These are phyloP conservation scores for Umbelopsis vinacea DNA, from an alignment of 192 early-diverging fungal species.

Conservation along the genomic window DNA sequence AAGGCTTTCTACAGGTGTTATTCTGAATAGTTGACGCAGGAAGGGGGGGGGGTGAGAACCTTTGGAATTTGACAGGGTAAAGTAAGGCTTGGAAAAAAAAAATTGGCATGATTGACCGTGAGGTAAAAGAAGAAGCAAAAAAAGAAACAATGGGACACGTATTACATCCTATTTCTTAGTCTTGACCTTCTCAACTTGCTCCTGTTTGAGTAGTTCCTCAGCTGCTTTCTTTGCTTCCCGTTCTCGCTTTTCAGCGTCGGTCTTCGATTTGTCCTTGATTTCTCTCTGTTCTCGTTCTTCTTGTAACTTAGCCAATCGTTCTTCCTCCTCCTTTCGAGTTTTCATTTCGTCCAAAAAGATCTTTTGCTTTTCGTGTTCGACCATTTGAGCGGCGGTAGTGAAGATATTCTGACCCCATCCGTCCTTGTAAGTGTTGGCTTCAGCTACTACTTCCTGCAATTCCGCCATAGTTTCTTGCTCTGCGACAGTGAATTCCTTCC, in stretches of 20 bases:
- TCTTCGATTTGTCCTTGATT: conserved; percentile 48
- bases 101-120: background rate
- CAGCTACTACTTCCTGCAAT: conserved; percentile 76
- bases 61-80: background rate
- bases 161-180: background rate
- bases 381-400: conserved; percentile 77
- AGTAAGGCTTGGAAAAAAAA: background rate
- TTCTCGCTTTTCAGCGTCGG: conserved; percentile 42
- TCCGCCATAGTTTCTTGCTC: conserved; percentile 83
- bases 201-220: conserved; percentile 20
- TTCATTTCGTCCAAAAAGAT: conserved; percentile 56
- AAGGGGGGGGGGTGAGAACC: background rate
- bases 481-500: conserved; percentile 73
- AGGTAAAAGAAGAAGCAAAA: too few species aligned
- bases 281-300: conserved; percentile 54
- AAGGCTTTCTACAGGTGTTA: conserved; percentile 17
- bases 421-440: conserved; percentile 77
- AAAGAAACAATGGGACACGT: background rate
- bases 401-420: conserved; percentile 90
- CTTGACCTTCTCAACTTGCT: conserved; percentile 9
- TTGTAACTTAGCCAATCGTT: conserved; percentile 46
- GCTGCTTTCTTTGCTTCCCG: conserved; percentile 11
- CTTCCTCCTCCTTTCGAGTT: conserved; percentile 50
- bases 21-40: background rate
- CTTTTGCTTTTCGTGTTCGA: conserved; percentile 64